Percentiles rank a stretch among this genome's conserved stretches.
These are phyloP conservation scores for Fraxinus angustifolia DNA, from an alignment of 305 asterid species.

Conservation along the genomic window DNA sequence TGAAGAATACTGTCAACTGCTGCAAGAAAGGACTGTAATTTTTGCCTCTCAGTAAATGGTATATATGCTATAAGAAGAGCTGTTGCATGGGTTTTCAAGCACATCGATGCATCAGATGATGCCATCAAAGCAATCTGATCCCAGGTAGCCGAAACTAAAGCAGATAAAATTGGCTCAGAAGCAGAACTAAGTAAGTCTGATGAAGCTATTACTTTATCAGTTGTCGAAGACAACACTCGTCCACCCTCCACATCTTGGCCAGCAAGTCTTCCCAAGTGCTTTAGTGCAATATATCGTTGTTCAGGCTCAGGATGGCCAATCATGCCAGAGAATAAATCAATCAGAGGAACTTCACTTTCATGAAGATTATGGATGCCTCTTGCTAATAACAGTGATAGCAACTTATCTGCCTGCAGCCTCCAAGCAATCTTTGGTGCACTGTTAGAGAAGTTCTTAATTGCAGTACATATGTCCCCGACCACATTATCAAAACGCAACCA, in stretches of 20 bases:
- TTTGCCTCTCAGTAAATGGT: constrained; percentile 64
- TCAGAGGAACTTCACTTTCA: constrained; percentile 52
- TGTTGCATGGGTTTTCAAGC: constrained; percentile 65
- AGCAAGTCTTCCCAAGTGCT: constrained; percentile 74
- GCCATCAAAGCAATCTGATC: constrained; percentile 74
- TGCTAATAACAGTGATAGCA: constrained; percentile 55
- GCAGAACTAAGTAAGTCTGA: constrained; percentile 38
- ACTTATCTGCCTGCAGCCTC: constrained; percentile 75
- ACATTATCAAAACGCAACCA: constrained; percentile 50
- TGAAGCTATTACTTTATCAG: constrained; percentile 33
- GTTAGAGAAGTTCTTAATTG: constrained; percentile 55
- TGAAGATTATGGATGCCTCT: constrained; percentile 56
- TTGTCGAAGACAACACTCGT: constrained; percentile 34
- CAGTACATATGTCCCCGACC: constrained; percentile 50
- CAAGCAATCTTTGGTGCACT: constrained; percentile 76
- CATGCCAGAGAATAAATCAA: constrained; percentile 65
- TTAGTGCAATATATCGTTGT: constrained; percentile 79
- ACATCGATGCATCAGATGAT: constrained; percentile 71
- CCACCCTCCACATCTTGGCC: constrained; percentile 58
- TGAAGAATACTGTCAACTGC: constrained; percentile 77
- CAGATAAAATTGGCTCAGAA: constrained; percentile 47
- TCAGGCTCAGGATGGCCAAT: constrained; percentile 95
- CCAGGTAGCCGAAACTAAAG: constrained; percentile 75
- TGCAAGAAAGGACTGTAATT: constrained; percentile 78
- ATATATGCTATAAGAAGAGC: constrained; percentile 69